A percentile compares a stretch with the other conserved stretches of the same genome.
These are phyloP conservation scores for Lasiosphaeria miniovina DNA, from an alignment of 495 filamentous ascomycete species.

Conservation along the genomic window DNA sequence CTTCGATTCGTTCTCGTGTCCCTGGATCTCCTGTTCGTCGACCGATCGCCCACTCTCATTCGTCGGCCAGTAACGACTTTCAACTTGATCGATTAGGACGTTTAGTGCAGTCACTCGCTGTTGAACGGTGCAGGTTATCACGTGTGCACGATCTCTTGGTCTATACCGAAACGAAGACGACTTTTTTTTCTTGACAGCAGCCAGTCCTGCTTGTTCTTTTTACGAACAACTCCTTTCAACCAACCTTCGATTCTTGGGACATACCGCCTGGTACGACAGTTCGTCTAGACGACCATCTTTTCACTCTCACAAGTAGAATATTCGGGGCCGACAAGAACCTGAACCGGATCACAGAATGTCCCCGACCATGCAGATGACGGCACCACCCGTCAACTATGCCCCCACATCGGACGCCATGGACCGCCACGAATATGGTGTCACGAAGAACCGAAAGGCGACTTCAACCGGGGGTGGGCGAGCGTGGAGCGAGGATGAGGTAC, in stretches of 20 bases:
- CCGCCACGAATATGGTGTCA: slow-evolving; percentile 52
- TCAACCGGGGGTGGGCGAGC: slow-evolving; percentile 71
- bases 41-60: slow-evolving; percentile 21
- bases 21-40: slow-evolving; percentile 20
- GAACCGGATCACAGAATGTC: slow-evolving; percentile 36
- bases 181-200: slow-evolving; percentile 35
- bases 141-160: slow-evolving; percentile 13
- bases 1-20: slow-evolving; percentile 22
- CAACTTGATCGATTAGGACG: background rate
- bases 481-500: slow-evolving; percentile 77
- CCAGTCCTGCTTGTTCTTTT: slow-evolving; percentile 35
- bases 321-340: slow-evolving; percentile 12
- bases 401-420: slow-evolving; percentile 48
- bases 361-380: slow-evolving; percentile 46
- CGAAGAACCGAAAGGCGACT: slow-evolving; percentile 59
- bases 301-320: background rate
- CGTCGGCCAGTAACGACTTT: slow-evolving; percentile 1
- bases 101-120: slow-evolving; percentile 3
- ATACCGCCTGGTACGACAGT: slow-evolving; percentile 30
- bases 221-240: slow-evolving; percentile 18
- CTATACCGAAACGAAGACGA: slow-evolving; percentile 24
- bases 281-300: slow-evolving; percentile 11
- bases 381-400: slow-evolving; percentile 38
- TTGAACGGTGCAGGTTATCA: slow-evolving; percentile 2
- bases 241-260: slow-evolving; percentile 29